Conservation (phyloP, 2,329 filamentous ascomycete species). For the Diaporthe vexans region DNA sequence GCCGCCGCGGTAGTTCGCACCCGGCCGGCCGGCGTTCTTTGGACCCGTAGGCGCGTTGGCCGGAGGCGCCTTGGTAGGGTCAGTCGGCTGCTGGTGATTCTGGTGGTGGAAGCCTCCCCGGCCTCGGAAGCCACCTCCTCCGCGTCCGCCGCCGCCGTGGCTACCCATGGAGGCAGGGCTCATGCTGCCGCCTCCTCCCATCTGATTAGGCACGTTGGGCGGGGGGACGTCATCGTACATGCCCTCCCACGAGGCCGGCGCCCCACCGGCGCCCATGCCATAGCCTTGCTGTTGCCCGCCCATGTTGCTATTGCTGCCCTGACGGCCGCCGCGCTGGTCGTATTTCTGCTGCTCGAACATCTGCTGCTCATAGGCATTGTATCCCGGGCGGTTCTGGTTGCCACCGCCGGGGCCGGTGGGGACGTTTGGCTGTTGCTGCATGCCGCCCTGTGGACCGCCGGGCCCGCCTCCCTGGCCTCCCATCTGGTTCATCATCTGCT, state of each 20-base stretch:
- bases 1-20: slow-evolving; percentile 93
- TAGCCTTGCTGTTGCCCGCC: slow-evolving; percentile 50
- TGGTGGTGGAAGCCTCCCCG: slow-evolving; percentile 54
- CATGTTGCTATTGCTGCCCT: slow-evolving; percentile 44
- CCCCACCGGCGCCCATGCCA: slow-evolving; percentile 61
- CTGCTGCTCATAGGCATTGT: slow-evolving; percentile 80
- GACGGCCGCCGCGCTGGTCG: slow-evolving; percentile 64
- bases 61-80: slow-evolving; percentile 73
- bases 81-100: slow-evolving; percentile 54
- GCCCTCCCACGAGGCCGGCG: slow-evolving; percentile 93
- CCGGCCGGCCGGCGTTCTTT: slow-evolving; percentile 92
- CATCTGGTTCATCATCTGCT: slow-evolving; percentile 64
- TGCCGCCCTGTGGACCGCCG: slow-evolving; percentile 44
- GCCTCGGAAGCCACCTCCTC: slow-evolving; percentile 54
- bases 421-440: slow-evolving; percentile 52
- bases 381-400: slow-evolving; percentile 63
- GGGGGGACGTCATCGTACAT: slow-evolving; percentile 98
- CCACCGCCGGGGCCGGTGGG: slow-evolving; percentile 46
- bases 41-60: slow-evolving; percentile 93
- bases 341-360: slow-evolving; percentile 85
- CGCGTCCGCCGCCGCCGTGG: slow-evolving; percentile 57
- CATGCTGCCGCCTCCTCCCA: slow-evolving; percentile 50
- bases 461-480: slow-evolving; percentile 38
- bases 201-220: slow-evolving; percentile 67
- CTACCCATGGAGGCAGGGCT: slow-evolving; percentile 12